Base-by-base conservation (phyloP, 2,329 filamentous ascomycete genomes). In the Aspergillus sojae region DNA sequence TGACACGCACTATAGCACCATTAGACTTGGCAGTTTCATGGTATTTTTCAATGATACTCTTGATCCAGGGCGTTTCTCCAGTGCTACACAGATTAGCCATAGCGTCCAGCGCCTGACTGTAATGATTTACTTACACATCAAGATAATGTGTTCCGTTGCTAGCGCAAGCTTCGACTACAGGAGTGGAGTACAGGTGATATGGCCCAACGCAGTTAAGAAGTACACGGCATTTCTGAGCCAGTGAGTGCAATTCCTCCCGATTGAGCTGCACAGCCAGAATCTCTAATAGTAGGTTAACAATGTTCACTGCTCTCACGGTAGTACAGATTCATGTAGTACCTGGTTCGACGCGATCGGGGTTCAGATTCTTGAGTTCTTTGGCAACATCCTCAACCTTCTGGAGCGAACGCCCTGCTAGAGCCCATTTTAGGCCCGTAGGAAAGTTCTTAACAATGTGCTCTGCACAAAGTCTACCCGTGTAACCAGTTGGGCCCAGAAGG, bases 381-480 rank as follows among this genome's bases (percentile, higher is more conserved):
- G 88, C 87, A 12, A 97, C 78, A 46, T 80, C 79, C 68, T 90
- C 85, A 5, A 98, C 84, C 77, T 97, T 97, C 56, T 83, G 81
- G 56, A 84, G 81, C n/a, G 91, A 94, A 30, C 94, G 90, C 34
- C 94, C 94, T 53, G 93, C 92, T 61, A 97, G 83, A 16, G 92
- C 94, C 94, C 94, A 97, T 81, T 88, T 93, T 65, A 96, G 77
- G 74, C 92, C 86, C 21, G 90, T 92, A 0, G 93, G 91, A 1
- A 93, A 82, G 67, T 86, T 80, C 16, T 84, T 84, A 58, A 88
- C 84, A 71, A 97, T 90, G 77, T 95, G 88, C 75, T 96, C 89
- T 32, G 89, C 89, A 2, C 88, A 88, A 69, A 91, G 84, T 68
- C 87, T 89, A 45, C 94, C 94, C 0, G 94, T 97, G 78, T 96